These are phyloP conservation scores for Lentinula novae-zelandiae DNA, from an alignment of 1,284 basidiomycete genomes.

Conservation along the genomic window DNA sequence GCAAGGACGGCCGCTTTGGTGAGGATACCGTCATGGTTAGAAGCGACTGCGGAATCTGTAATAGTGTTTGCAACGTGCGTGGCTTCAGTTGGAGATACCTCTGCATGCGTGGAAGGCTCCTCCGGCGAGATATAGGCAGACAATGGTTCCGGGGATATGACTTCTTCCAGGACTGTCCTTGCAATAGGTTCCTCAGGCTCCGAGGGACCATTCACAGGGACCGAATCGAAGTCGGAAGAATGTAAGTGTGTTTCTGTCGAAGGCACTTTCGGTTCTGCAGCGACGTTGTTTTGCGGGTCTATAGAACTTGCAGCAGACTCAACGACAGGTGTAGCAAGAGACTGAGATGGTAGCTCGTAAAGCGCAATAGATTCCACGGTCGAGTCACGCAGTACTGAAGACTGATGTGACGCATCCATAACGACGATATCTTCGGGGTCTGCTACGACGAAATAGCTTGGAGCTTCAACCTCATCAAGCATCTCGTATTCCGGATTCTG, in stretches of 20 bases:
- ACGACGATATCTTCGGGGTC: slow-evolving; percentile 60
- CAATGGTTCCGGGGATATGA: background rate
- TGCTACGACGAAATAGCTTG: slow-evolving; percentile 25
- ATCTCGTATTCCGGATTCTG: slow-evolving; percentile 68
- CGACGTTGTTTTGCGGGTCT: background rate
- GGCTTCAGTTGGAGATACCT: background rate
- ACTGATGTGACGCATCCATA: slow-evolving; percentile 43
- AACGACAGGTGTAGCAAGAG: background rate
- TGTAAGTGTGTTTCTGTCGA: background rate
- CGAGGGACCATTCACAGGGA: background rate
- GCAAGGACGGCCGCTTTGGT: background rate
- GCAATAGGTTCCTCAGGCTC: background rate
- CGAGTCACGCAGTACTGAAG: slow-evolving; percentile 11
- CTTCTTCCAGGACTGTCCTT: background rate
- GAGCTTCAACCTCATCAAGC: slow-evolving; percentile 50
- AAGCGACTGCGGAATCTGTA: background rate
- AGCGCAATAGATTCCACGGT: slow-evolving; percentile 7
- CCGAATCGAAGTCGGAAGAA: background rate
- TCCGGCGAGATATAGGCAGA: background rate
- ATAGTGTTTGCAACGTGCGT: background rate
- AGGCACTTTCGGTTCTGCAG: background rate
- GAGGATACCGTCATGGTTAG: background rate
- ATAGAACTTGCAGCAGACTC: background rate
- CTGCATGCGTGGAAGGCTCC: background rate
- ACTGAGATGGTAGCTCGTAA: background rate